Conservation (phyloP, 1,284 basidiomycete genomes). For the Tilletiaria anomala region DNA sequence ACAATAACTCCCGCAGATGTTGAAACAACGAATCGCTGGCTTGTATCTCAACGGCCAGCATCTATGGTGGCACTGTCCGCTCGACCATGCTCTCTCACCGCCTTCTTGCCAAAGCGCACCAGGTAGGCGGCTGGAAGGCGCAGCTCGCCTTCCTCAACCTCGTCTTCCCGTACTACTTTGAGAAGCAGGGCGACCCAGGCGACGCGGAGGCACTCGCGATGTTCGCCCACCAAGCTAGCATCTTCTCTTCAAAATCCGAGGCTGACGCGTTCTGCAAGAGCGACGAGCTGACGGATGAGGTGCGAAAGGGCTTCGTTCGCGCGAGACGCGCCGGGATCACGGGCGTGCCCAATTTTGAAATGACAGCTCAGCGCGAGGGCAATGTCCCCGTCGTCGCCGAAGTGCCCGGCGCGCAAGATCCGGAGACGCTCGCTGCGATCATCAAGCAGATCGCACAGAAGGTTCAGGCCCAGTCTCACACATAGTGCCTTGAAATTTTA, state of each 20-base stretch:
- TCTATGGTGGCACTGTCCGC: constrained; percentile 3
- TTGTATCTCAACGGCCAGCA: background rate
- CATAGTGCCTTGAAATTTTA: too few relatives aligned
- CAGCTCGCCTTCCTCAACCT: constrained; percentile 2
- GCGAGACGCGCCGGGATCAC: constrained; percentile 1
- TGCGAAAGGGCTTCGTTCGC: background rate
- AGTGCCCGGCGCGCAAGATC: background rate
- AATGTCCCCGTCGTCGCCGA: background rate
- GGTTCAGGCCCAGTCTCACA: too few relatives aligned
- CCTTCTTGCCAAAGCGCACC: constrained; percentile 2
- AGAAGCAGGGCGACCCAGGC: constrained; percentile 1
- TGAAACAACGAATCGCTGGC: background rate
- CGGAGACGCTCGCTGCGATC: background rate
- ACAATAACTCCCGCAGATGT: background rate
- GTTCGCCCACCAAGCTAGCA: background rate
- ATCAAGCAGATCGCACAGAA: background rate
- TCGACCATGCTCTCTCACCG: constrained; percentile 2
- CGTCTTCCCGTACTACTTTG: constrained; percentile 5
- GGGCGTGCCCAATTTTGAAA: constrained; percentile 6
- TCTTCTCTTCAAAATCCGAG: background rate
- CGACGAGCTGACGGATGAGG: background rate
- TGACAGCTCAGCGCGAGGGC: background rate
- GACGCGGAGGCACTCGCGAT: background rate
- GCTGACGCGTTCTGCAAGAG: background rate
- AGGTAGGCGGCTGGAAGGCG: background rate